phyloP scores from a whole-genome alignment of 176 grass and related monocot species.

The Eragrostis curvula region DNA sequence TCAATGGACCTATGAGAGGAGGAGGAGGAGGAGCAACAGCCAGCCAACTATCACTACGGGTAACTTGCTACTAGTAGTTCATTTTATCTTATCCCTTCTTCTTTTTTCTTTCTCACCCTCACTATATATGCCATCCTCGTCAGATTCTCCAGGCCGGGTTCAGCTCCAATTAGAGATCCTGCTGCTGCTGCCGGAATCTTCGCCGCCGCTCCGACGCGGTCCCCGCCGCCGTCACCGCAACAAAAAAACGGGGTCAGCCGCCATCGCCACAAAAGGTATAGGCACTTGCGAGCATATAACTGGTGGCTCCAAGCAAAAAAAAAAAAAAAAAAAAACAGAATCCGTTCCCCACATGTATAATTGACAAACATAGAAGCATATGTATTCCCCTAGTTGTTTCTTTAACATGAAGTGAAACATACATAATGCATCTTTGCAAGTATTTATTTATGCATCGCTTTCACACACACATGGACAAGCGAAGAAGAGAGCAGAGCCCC shows the following conservation, averaged over 20 bases:
- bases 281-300: background rate
- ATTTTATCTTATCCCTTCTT: background rate
- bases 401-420: no score
- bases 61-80: background rate
- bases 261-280: slow-evolving; percentile 35
- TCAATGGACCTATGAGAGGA: slow-evolving; percentile 39
- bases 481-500: slow-evolving; percentile 22
- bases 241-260: slow-evolving; percentile 6
- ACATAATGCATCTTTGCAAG: no score
- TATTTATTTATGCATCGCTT: slow-evolving; percentile 46
- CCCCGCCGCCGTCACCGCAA: background rate
- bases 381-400: no score
- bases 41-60: background rate
- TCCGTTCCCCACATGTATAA: slow-evolving; percentile 22
- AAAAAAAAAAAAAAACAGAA: slow-evolving; percentile 1
- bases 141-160: slow-evolving; percentile 36
- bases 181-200: slow-evolving; percentile 20
- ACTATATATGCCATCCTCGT: background rate
- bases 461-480: background rate
- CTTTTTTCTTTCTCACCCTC: background rate
- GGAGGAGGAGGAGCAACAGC: background rate
- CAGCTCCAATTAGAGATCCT: background rate
- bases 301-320: background rate
- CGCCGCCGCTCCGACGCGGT: slow-evolving; percentile 16
- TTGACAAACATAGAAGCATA: background rate